Base-by-base conservation (phyloP, 257 asterid genomes). In the Eustoma russellianum region DNA sequence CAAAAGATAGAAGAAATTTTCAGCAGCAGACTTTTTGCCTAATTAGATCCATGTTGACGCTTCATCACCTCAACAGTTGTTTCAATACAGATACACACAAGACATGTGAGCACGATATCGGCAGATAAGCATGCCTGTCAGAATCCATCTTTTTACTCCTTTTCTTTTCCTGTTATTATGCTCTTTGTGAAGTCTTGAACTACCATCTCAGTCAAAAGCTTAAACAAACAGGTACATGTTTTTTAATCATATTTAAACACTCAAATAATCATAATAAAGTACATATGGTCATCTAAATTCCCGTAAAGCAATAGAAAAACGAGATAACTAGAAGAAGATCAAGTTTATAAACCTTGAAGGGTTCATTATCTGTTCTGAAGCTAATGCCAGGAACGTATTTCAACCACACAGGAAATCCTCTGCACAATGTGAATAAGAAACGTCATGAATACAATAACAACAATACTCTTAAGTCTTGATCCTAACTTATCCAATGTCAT, bases 381-480 rank as follows among this genome's bases (percentile, higher is more conserved):
- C 77, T 72, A 73, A 83, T 76, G 14, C 90, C 90, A 54, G 94
- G 86, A 48, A 83, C 82, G 66, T 64, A 83, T 56, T 74, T 81
- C 79, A 83, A 64, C 94, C 94, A 80, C 15, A 83, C 86, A 50
- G 94, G 90, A 66, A 83, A 83, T 46, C 94, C 94, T 59, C 94
- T 83, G 86, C 71, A 66, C 50, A 16, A 56, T 8, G 19, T 60
- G 40, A 17, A 43, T 14, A 59, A 50, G 45, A 12, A 55, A 17
- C 48, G 17, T 56, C 43, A 38, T 7, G 43, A 38, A 5, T 38
- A 8, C 5, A 2, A 7, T 3, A 11, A 38, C 3, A 38, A 38
- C 43, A 35, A 35, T 35, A 35, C 5, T 5, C 1, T 0, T 35
- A 5, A 0, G 9, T 6, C 9, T 9, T 0, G 0, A 35, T 35